Conservation (phyloP, 371 early-diverging fungal species). For the Mucor sp. region DNA sequence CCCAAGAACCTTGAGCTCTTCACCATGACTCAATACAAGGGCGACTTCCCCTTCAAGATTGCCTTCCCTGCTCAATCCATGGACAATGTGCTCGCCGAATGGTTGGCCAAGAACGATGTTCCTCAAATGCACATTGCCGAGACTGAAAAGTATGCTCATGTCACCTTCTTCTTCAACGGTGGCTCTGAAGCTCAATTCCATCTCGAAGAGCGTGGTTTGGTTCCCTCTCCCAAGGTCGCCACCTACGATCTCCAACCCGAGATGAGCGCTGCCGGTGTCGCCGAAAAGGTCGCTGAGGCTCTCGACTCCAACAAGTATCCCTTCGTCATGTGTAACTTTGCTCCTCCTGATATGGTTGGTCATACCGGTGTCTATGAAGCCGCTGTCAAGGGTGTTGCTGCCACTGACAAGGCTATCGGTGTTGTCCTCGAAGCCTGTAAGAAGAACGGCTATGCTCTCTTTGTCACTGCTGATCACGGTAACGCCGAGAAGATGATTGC, state of each 20-base stretch:
- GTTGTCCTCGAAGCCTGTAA: constrained; percentile 92
- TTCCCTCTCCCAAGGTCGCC: constrained; percentile 94
- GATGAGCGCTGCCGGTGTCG: constrained; percentile 93
- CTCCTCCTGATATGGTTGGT: constrained; percentile 99
- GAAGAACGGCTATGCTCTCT: constrained; percentile 86
- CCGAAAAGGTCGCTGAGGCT: constrained; percentile 87
- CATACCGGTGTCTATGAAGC: constrained; percentile 99
- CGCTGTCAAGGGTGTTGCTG: constrained; percentile 91
- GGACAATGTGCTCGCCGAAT: constrained; percentile 97
- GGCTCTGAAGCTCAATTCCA: constrained; percentile 91
- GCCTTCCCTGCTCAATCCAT: constrained; percentile 96
- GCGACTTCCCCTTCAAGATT: constrained; percentile 88
- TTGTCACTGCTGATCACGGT: constrained; percentile 99
- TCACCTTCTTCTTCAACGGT: constrained; percentile 99
- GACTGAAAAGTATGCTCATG: constrained; percentile 99
- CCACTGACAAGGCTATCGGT: constrained; percentile 96
- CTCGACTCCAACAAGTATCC: constrained; percentile 80
- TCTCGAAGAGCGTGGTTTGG: constrained; percentile 89
- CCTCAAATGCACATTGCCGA: constrained; percentile 98
- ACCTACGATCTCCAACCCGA: constrained; percentile 97
- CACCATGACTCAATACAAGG: constrained; percentile 98
- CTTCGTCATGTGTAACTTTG: constrained; percentile 99
- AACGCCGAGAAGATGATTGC: constrained; percentile 99
- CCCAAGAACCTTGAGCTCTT: constrained; percentile 84
- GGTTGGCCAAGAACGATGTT: constrained; percentile 83